Evolutionary conservation across 768 basidiomycete genomes (phyloP).

Genomic region (Boletus rex-veris): DNA sequence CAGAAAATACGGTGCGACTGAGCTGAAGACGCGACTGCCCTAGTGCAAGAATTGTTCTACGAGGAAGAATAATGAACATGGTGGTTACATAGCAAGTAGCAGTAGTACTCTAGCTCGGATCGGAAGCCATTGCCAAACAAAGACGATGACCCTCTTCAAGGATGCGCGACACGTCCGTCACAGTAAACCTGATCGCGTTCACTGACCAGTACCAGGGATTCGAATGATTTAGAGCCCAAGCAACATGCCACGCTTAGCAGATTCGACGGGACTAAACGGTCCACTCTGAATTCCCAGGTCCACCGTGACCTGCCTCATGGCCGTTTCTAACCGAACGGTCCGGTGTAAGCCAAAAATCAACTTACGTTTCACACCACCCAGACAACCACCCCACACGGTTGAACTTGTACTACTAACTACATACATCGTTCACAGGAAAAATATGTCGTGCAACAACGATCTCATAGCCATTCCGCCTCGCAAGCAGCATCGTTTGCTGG

Average conservation of each 20-base stretch:
- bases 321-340: conserved; percentile 18
- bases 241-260: neutral
- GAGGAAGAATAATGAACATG: conserved; percentile 10
- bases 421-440: conserved; percentile 1
- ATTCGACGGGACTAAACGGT: too few relatives aligned
- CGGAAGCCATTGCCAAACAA: conserved; percentile 14
- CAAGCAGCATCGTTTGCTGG: neutral
- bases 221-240: neutral
- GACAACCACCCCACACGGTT: conserved; percentile 4
- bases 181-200: neutral
- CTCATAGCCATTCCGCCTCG: conserved; percentile 2
- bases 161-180: neutral
- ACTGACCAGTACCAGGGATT: neutral
- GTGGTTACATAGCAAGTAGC: neutral
- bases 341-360: conserved; percentile 20
- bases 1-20: neutral
- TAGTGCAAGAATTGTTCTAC: conserved; percentile 1
- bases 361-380: conserved; percentile 22
- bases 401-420: conserved; percentile 25
- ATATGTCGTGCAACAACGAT: conserved; percentile 20
- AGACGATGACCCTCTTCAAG: neutral
- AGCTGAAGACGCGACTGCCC: neutral
- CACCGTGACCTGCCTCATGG: conserved; percentile 6
- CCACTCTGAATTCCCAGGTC: conserved; percentile 5
- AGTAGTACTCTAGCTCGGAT: neutral